Percentiles rank a stretch among this genome's conserved stretches.
These are phyloP conservation scores for Iris macrosiphon DNA, from an alignment of 106 monocot genomes.

Conservation along the genomic window DNA sequence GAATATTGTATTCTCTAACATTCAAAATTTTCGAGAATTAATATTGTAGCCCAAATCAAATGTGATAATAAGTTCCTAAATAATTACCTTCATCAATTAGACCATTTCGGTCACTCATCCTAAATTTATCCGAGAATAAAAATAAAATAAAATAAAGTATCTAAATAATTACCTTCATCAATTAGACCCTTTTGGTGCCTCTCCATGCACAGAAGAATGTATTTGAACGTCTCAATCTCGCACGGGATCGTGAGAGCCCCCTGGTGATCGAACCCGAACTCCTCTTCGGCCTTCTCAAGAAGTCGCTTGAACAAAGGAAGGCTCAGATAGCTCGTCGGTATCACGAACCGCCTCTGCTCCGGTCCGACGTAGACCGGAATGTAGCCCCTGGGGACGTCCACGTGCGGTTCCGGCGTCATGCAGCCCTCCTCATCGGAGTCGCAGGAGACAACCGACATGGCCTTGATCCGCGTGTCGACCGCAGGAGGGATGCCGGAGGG, in stretches of 20 bases:
- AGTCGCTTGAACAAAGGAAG: conserved; percentile 48
- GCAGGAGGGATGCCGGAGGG: conserved; percentile 16
- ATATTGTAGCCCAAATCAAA: too few relatives aligned
- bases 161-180: conserved; percentile 20
- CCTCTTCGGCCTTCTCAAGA: conserved; percentile 59
- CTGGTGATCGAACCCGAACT: conserved; percentile 57
- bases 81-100: conserved; percentile 32
- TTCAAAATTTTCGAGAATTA: too few relatives aligned
- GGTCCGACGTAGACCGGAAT: conserved; percentile 50
- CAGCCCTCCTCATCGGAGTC: conserved; percentile 65
- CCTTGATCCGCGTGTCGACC: conserved; percentile 25
- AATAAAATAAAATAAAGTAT: not conserved
- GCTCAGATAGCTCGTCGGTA: conserved; percentile 48
- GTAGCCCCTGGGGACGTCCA: conserved; percentile 60
- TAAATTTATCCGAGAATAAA: too few relatives aligned
- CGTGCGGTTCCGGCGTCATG: conserved; percentile 34
- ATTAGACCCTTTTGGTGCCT: conserved; percentile 35
- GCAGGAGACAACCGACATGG: not conserved
- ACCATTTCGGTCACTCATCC: conserved; percentile 29
- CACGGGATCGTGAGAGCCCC: conserved; percentile 59
- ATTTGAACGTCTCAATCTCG: conserved; percentile 75
- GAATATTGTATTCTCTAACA: too few relatives aligned
- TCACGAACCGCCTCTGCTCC: conserved; percentile 63
- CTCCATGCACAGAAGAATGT: conserved; percentile 64
- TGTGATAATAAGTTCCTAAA: not conserved